Conservation (phyloP, 306 rosid species). For the Crotalaria pallida region DNA sequence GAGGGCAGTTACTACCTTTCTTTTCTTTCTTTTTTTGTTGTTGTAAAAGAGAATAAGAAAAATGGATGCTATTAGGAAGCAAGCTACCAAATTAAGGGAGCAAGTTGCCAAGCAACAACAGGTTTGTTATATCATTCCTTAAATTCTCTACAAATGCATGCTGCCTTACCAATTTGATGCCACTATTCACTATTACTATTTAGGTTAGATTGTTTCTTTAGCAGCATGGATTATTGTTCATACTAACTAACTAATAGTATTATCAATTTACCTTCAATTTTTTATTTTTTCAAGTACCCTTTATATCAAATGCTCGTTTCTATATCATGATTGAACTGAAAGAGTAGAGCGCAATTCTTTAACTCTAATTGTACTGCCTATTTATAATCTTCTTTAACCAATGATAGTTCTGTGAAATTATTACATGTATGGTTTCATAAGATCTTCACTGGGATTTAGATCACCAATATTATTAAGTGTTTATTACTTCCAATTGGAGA, state of each 20-base stretch:
- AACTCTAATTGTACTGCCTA: not conserved
- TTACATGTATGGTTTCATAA: no score
- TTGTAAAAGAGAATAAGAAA: not conserved
- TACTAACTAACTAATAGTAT: not conserved
- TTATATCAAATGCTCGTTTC: not conserved
- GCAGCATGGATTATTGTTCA: not conserved
- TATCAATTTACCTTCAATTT: not conserved
- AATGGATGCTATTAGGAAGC: slow-evolving; percentile 88
- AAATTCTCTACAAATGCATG: not conserved
- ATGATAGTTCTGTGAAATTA: no score
- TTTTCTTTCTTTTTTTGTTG: slow-evolving; percentile 5
- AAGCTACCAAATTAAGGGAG: slow-evolving; percentile 83
- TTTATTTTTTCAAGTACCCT: not conserved
- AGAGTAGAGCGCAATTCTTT: not conserved
- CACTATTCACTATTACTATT: not conserved
- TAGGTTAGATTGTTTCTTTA: slow-evolving; percentile 18
- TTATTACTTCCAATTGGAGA: no score
- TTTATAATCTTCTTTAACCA: no score
- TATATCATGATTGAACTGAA: slow-evolving; percentile 14
- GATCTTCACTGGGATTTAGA: no score
- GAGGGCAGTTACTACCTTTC: slow-evolving; percentile 7
- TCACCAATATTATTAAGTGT: no score
- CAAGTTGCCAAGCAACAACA: slow-evolving; percentile 94
- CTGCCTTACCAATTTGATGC: slow-evolving; percentile 11
- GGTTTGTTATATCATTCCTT: slow-evolving; percentile 40